phyloP scores from a whole-genome alignment of 352 stramenopile genomes.

The Phytopythium aichiense region DNA sequence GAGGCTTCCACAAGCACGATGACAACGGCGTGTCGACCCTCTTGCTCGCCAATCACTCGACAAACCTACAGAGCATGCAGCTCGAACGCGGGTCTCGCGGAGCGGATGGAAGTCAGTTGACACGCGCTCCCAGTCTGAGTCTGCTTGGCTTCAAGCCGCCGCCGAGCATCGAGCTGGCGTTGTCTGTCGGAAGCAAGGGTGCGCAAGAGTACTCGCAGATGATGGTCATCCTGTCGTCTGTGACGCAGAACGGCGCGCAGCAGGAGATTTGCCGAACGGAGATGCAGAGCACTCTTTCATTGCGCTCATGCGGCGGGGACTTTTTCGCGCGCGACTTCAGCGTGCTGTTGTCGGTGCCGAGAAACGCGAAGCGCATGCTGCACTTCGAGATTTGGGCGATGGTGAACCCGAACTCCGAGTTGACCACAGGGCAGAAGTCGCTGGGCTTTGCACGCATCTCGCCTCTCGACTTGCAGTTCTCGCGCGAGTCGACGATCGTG shows the following conservation, averaged over 20 bases:
- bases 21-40: conserved; percentile 37
- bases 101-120: conserved; percentile 13
- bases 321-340: conserved; percentile 81
- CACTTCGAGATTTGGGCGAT: conserved; percentile 81
- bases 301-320: conserved; percentile 67
- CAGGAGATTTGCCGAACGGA: conserved; percentile 75
- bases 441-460: conserved; percentile 76
- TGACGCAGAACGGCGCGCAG: conserved; percentile 39
- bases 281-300: conserved; percentile 59
- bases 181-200: conserved; percentile 73
- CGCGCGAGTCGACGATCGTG: conserved; percentile 66
- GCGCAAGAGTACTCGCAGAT: conserved; percentile 67
- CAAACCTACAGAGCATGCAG: conserved; percentile 12
- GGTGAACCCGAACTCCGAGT: conserved; percentile 51
- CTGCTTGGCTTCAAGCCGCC: conserved; percentile 58
- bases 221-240: conserved; percentile 63
- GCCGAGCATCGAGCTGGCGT: conserved; percentile 61
- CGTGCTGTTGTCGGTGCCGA: conserved; percentile 60
- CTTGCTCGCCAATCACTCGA: conserved; percentile 17
- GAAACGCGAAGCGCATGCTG: conserved; percentile 55
- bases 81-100: neutral
- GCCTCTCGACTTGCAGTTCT: conserved; percentile 69
- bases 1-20: conserved; percentile 18
- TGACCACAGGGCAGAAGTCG: conserved; percentile 51
- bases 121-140: conserved; percentile 59